phyloP scores from a whole-genome alignment of 2,329 filamentous ascomycete genomes.

The Didymella pomorum region DNA sequence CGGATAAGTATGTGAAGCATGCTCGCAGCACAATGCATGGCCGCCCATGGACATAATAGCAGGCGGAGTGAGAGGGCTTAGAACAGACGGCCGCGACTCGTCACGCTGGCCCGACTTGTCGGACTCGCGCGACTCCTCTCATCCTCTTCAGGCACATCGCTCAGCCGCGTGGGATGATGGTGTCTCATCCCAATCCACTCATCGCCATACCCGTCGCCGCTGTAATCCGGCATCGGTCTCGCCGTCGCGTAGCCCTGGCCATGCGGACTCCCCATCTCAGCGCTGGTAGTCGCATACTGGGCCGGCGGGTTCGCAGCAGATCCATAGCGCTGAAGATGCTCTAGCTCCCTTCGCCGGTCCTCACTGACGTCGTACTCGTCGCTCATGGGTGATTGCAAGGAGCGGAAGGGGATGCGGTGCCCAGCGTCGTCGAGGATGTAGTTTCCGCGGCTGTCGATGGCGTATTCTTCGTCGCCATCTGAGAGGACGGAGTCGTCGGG shows the following conservation, averaged over 20 bases:
- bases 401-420: conserved; percentile 46
- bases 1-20: conserved; percentile 6
- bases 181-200: conserved; percentile 51
- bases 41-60: no score
- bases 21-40: no score
- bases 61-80: no score
- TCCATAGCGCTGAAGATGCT: conserved; percentile 57
- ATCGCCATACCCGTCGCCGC: conserved; percentile 48
- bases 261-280: conserved; percentile 23
- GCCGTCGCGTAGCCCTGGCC: conserved; percentile 33
- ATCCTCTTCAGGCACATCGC: conserved; percentile 53
- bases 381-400: conserved; percentile 44
- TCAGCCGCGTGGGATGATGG: conserved; percentile 51
- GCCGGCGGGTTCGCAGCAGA: conserved; percentile 42
- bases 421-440: conserved; percentile 48
- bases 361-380: conserved; percentile 65
- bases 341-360: conserved; percentile 59
- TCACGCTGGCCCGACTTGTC: conserved; percentile 46
- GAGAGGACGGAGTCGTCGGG: conserved; percentile 39
- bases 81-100: conserved; percentile 37
- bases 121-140: conserved; percentile 50
- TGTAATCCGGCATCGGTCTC: conserved; percentile 41
- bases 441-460: conserved; percentile 48
- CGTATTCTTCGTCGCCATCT: conserved; percentile 50
- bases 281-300: conserved; percentile 40